phyloP scores from a whole-genome alignment of 2,329 filamentous ascomycete genomes.

The Monilinia fructicola region DNA sequence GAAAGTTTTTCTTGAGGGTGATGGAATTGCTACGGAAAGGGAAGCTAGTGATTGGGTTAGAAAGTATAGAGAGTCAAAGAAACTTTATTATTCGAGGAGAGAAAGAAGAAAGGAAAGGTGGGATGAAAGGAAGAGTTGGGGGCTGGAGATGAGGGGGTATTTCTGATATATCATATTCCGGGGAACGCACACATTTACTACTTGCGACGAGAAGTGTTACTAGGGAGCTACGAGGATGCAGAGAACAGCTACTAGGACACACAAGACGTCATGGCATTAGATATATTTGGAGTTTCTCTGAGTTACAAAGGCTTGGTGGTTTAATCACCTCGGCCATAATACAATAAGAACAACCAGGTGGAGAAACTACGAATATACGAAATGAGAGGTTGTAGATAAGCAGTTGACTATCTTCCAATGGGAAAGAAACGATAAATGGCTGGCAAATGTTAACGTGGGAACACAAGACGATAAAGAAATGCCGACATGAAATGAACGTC shows the following conservation, averaged over 20 bases:
- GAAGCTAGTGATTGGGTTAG: slow-evolving; percentile 85
- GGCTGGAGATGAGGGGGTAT: slow-evolving; percentile 71
- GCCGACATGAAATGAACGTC: neutral
- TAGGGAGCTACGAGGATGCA: neutral
- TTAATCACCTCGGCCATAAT: neutral
- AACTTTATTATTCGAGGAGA: slow-evolving; percentile 73
- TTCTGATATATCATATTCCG: neutral
- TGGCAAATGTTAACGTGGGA: neutral
- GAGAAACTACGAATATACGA: neutral
- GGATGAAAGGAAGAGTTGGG: slow-evolving; percentile 94
- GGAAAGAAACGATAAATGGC: neutral
- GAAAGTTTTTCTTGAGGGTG: slow-evolving; percentile 79
- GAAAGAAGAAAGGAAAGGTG: slow-evolving; percentile 88
- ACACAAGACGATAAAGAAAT: neutral
- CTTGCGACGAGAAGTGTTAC: neutral
- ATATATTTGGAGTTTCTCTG: neutral
- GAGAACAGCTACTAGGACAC: neutral
- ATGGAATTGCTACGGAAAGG: slow-evolving; percentile 66
- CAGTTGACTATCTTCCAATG: neutral
- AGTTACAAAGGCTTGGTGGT: neutral
- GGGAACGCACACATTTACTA: neutral
- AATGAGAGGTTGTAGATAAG: neutral
- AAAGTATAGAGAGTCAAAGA: slow-evolving; percentile 76
- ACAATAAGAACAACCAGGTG: neutral
- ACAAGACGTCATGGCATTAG: neutral